Base-by-base conservation (phyloP, 176 grass and related monocot genomes). In the Aegilops umbellulata region DNA sequence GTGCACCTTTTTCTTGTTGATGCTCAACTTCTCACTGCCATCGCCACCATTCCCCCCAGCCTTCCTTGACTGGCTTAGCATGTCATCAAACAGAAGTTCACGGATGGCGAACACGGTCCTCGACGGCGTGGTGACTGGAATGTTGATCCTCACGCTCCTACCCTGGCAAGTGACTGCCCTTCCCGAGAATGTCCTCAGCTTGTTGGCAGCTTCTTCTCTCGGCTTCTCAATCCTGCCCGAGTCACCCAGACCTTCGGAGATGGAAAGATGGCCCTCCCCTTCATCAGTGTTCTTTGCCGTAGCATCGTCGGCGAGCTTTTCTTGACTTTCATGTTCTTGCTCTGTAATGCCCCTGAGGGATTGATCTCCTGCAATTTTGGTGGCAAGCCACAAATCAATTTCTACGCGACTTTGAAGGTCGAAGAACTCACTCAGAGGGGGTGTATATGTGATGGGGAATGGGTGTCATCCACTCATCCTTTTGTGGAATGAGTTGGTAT, bases 1-100 rank as follows among this genome's bases (percentile, higher is more conserved):
- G 58, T 88, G 94, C 69, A 97, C 80, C 76, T 99, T 99, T 36
- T 83, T 91, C 81, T 93, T 99, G 85, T 95, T 99, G 78, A 99
- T 91, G 80, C 80, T 96, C 30, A 96, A 69, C 77, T 99, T 91
- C 67, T 92, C 90, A 76, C 22, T 15, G 44, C 83, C 85, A 34
- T 84, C 81, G 1, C 15, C 39, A 60, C 81, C n/a, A n/a, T 75
- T 82, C 25, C 60, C 9, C 6, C 64, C 34, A 32, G 42, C 66
- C 79, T 73, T 90, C 67, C 90, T 94, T 1, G 94, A 83, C 58
- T 93, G 97, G 80, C 91, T 93, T 46, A 90, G 84, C 73, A 89
- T 66, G 83, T 98, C 96, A 26, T 89, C 93, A 20, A 91, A 88
- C 64, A 98, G 88, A 9, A 99, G 89, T 49, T 94, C 86, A 2